Evolutionary conservation across 2,329 filamentous ascomycete species (phyloP), one percentile per base, ranked within the genome.

Genomic region (Fusarium proliferatum): DNA sequence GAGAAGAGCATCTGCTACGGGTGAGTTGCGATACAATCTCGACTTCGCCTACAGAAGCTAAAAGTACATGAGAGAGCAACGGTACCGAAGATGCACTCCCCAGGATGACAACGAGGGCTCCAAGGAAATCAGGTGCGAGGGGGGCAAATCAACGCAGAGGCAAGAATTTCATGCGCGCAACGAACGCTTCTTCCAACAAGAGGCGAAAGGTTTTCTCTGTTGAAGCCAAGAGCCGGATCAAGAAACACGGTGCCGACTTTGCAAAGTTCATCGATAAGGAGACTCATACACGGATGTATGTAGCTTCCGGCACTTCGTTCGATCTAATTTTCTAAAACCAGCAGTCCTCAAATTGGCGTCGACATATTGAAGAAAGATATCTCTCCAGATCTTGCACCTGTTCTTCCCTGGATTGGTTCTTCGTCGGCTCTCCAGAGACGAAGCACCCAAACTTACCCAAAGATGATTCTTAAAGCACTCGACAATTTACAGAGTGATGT

Each of bases 141-240:
- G 53, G 61, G 28, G 13, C 33, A 16, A 61, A 38, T 13, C 56
- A 52, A 43, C 46, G 51, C 30, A 55, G 39, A 46, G 59, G 56
- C 33, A 65, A 64, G 28, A 61, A 38, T 16, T 28, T 46, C 12
- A 33, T 49, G 5, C 52, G 17, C 48, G 28, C 21, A 21, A 34
- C 19, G 16, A 26, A 39, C 23, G 23, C 23, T 28, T 28, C 51
- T 36, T 46, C 59, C 36, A 64, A 34, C 19, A 74, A 60, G 45
- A 76, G 62, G 33, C 57, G 62, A 36, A 69, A 67, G 33, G 33
- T 61, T 11, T 64, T 72, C 23, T 46, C 71, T 9, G 57, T 49
- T 15, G 71, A 69, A 42, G 71, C 74, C 15, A 80, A 76, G 49
- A 70, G 56, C 39, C 63, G 74, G 4, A 73, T 81, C n/a, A 69